A percentile compares a stretch with the other conserved stretches of the same genome.
Evolutionary conservation across 1,139 yeast species (phyloP).

Genomic region (Maudiozyma humilis): DNA sequence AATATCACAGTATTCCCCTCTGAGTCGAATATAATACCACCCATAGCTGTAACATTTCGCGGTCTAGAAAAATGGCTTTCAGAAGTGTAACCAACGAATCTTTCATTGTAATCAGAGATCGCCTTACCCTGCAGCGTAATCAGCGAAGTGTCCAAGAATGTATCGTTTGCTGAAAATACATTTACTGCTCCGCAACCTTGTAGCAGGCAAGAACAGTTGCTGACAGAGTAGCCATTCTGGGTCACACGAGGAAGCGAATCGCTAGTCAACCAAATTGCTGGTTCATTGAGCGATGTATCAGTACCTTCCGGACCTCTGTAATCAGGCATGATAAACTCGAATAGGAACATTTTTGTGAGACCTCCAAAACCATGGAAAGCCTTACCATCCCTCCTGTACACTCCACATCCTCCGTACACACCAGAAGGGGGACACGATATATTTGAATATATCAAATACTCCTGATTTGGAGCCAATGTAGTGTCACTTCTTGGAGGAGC

Average conservation of each 20-base stretch:
- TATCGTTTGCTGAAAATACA: slow-evolving; percentile 45
- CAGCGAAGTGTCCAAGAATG: slow-evolving; percentile 39
- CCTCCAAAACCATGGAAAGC: slow-evolving; percentile 70
- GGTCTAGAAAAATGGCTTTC: slow-evolving; percentile 47
- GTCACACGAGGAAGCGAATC: slow-evolving; percentile 67
- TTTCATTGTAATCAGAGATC: slow-evolving; percentile 34
- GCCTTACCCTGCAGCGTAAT: slow-evolving; percentile 56
- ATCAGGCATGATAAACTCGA: slow-evolving; percentile 60
- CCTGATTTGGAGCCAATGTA: slow-evolving; percentile 42
- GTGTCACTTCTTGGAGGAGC: slow-evolving; percentile 36
- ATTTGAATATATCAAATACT: slow-evolving; percentile 52
- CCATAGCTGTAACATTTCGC: slow-evolving; percentile 41
- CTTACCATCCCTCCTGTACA: slow-evolving; percentile 60
- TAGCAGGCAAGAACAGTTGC: slow-evolving; percentile 65
- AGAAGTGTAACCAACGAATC: slow-evolving; percentile 47
- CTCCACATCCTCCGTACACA: slow-evolving; percentile 35
- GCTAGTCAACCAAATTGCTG: slow-evolving; percentile 66
- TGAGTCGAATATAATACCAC: slow-evolving; percentile 60
- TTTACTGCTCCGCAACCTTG: slow-evolving; percentile 77
- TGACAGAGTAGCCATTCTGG: slow-evolving; percentile 54
- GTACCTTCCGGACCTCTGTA: slow-evolving; percentile 33
- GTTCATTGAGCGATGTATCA: slow-evolving; percentile 46
- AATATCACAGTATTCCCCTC: slow-evolving; percentile 51
- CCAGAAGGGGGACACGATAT: slow-evolving; percentile 43
- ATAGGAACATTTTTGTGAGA: slow-evolving; percentile 54